A percentile compares a stretch with the other conserved stretches of the same genome.
phyloP scores from a whole-genome alignment of 306 rosid genomes.

The Elaeagnus macrophylla region DNA sequence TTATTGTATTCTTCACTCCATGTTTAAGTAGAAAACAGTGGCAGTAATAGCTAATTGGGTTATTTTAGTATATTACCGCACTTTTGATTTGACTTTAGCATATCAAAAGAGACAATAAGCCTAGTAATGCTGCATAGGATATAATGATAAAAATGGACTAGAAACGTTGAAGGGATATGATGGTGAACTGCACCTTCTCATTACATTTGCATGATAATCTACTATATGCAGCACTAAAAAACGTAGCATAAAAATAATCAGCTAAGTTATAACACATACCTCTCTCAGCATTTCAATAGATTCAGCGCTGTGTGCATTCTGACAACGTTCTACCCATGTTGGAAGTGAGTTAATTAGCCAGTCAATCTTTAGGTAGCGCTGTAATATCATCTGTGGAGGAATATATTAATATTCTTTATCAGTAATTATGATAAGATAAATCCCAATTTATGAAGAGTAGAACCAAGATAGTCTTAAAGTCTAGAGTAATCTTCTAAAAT shows the following conservation, averaged over 20 bases:
- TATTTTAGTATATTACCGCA: too few species aligned
- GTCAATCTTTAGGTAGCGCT: constrained; percentile 46
- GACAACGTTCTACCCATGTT: constrained; percentile 70
- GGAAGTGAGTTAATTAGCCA: constrained; percentile 60
- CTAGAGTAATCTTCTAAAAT: background rate
- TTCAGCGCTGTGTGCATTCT: constrained; percentile 66
- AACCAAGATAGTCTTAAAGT: background rate
- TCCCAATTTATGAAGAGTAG: constrained; percentile 3
- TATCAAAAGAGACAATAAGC: too few species aligned
- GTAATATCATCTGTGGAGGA: constrained; percentile 61
- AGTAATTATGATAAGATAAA: background rate
- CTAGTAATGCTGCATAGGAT: too few species aligned
- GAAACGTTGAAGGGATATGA: too few species aligned
- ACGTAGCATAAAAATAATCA: constrained; percentile 8
- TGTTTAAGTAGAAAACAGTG: too few species aligned
- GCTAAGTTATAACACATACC: constrained; percentile 44
- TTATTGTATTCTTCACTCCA: too few species aligned
- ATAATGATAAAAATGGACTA: too few species aligned
- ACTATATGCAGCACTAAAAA: too few species aligned
- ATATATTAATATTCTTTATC: constrained; percentile 2
- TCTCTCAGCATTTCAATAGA: constrained; percentile 75
- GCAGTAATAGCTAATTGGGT: too few species aligned
- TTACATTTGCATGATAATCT: too few species aligned
- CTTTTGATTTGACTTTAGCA: too few species aligned
- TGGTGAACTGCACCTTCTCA: too few species aligned